Percentiles rank a stretch among this genome's conserved stretches.
Conservation (phyloP, 257 asterid genomes). For the Striga asiatica region DNA sequence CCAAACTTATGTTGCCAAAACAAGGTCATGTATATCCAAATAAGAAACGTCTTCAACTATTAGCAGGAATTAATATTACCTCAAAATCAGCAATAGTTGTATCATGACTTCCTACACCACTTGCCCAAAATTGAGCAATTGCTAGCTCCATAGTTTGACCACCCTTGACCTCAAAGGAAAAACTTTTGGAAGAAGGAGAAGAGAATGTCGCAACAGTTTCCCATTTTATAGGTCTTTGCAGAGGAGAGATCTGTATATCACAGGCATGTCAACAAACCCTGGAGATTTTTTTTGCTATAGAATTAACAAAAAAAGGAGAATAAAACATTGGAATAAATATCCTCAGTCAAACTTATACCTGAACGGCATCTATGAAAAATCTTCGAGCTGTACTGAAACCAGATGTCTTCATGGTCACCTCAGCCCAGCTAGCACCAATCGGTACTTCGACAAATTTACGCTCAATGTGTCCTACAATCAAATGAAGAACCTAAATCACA, state of each 20-base stretch:
- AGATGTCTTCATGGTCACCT: slow-evolving; percentile 70
- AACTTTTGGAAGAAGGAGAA: slow-evolving; percentile 89
- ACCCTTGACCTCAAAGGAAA: slow-evolving; percentile 74
- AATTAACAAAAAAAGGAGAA: slow-evolving; percentile 12
- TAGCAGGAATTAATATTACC: slow-evolving; percentile 35
- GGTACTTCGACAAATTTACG: slow-evolving; percentile 89
- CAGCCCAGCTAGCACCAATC: slow-evolving; percentile 94
- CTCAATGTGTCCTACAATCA: slow-evolving; percentile 61
- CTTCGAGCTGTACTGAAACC: slow-evolving; percentile 83
- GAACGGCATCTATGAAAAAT: slow-evolving; percentile 78
- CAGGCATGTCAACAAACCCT: slow-evolving; percentile 26
- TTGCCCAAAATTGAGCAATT: slow-evolving; percentile 95
- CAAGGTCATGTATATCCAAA: background rate
- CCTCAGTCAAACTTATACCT: slow-evolving; percentile 39
- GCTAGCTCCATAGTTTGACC: slow-evolving; percentile 90
- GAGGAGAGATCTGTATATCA: slow-evolving; percentile 59
- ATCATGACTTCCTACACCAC: slow-evolving; percentile 85
- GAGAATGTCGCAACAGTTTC: slow-evolving; percentile 72
- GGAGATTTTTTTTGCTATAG: background rate
- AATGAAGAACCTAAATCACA: slow-evolving; percentile 13
- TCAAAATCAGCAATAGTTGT: slow-evolving; percentile 66
- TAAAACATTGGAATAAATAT: slow-evolving; percentile 2
- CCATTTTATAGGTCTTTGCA: slow-evolving; percentile 91
- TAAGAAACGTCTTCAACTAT: slow-evolving; percentile 6
- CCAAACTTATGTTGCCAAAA: background rate